Base-by-base conservation (phyloP, 768 basidiomycete species). In the Suillus alpinus region DNA sequence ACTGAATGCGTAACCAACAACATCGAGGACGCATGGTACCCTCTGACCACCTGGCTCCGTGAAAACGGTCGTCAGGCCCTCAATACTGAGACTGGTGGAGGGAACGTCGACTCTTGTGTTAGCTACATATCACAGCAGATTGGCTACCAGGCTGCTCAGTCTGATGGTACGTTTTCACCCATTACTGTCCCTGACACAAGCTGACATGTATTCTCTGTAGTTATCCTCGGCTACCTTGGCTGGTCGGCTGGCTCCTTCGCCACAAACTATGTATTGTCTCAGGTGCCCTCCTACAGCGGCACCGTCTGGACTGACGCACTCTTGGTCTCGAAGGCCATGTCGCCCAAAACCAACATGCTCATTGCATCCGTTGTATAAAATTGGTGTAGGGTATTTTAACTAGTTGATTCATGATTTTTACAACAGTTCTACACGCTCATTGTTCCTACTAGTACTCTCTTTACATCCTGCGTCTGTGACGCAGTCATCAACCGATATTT, bases 191-290 rank as follows among this genome's bases (percentile, higher is more conserved):
- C 52, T 26, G 18, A 16, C 5, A 37, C 5, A 16, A 36, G 13
- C 49, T 60, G 18, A 62, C 12, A 32, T 63, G 20, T 46, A 8
- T 26, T 29, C 9, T 13, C 29, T 31, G 10, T 44, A 82, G 81
- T 81, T 4, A 75, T 81, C 69, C 71, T 85, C 14, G 86, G 86
- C 20, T 86, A 83, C 65, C 68, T 81, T 32, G 80, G 82, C 31
- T 86, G 85, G 85, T 74, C 81, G 29, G 85, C 84, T n/a, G 85
- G 85, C n/a, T 77, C 79, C 59, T 86, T 86, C 66, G 69, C 66
- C 60, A 65, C 73, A 0, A 59, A 59, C 59, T 79, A 80, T 60
- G 65, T 68, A 20, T 71, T 80, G 26, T 66, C 71, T 29, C 67
- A 79, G 65, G 69, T 65, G 2, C 79, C 79, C 0, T 65, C 56